A percentile compares a stretch with the other conserved stretches of the same genome.
Conservation (phyloP, 805 yeast species). For the Candida vaughaniae region DNA sequence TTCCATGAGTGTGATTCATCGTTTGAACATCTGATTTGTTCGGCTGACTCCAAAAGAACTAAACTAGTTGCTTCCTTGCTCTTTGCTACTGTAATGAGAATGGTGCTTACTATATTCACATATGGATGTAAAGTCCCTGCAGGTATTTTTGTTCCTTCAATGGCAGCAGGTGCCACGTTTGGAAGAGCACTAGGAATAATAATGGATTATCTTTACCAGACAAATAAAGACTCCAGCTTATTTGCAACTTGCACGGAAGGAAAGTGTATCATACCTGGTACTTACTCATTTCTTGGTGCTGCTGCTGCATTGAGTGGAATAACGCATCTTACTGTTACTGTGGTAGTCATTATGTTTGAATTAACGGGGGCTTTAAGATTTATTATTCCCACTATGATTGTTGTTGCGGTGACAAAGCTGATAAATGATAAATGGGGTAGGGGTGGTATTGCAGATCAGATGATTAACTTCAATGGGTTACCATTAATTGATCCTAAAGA, state of each 20-base stretch:
- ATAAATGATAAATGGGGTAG: slow-evolving; percentile 76
- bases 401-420: slow-evolving; percentile 81
- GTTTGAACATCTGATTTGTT: slow-evolving; percentile 44
- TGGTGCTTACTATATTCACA: slow-evolving; percentile 72
- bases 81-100: slow-evolving; percentile 71
- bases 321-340: slow-evolving; percentile 88
- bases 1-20: slow-evolving; percentile 75
- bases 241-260: slow-evolving; percentile 32
- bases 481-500: slow-evolving; percentile 78
- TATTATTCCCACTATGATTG: slow-evolving; percentile 94
- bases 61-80: slow-evolving; percentile 51
- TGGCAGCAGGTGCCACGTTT: slow-evolving; percentile 95
- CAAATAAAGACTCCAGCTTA: slow-evolving; percentile 33
- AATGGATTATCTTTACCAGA: slow-evolving; percentile 46
- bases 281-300: slow-evolving; percentile 94
- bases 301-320: slow-evolving; percentile 95
- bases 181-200: slow-evolving; percentile 84
- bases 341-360: slow-evolving; percentile 94
- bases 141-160: slow-evolving; percentile 95
- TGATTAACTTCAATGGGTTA: slow-evolving; percentile 83
- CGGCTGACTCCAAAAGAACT: slow-evolving; percentile 25
- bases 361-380: slow-evolving; percentile 92
- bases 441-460: slow-evolving; percentile 93
- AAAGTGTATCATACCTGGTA: slow-evolving; percentile 85
- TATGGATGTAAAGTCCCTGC: slow-evolving; percentile 96